These are phyloP conservation scores for Crassisporium funariophilum DNA, from an alignment of 768 basidiomycete genomes.

Conservation along the genomic window DNA sequence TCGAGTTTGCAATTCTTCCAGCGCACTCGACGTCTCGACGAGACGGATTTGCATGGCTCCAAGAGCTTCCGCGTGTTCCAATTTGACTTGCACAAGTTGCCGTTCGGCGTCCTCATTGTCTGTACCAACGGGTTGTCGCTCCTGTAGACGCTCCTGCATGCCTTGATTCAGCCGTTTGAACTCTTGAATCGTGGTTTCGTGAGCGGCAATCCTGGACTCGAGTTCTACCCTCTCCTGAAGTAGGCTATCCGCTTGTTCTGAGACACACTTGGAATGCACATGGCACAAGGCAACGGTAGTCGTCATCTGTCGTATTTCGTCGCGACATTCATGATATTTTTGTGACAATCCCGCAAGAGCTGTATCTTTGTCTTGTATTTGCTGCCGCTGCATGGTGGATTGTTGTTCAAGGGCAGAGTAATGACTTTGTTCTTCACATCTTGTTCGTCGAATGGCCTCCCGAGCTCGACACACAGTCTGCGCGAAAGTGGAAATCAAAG, in stretches of 20 bases:
- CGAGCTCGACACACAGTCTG: conserved; percentile 32
- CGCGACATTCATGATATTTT: conserved; percentile 12
- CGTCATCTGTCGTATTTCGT: conserved; percentile 13
- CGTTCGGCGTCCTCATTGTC: conserved; percentile 25
- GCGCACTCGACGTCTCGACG: conserved; percentile 31
- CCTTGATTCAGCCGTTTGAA: conserved; percentile 29
- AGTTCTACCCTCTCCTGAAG: conserved; percentile 9
- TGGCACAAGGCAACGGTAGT: conserved; percentile 10
- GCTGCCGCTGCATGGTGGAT: conserved; percentile 5
- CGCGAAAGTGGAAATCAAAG: conserved; percentile 40
- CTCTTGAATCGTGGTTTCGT: conserved; percentile 29
- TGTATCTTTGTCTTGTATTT: conserved; percentile 12
- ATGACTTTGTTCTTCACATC: conserved; percentile 2
- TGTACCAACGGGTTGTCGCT: conserved; percentile 21
- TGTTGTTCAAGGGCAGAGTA: conserved; percentile 6
- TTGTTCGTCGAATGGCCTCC: conserved; percentile 13
- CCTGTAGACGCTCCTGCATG: conserved; percentile 28
- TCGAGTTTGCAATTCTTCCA: conserved; percentile 36
- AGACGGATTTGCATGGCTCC: conserved; percentile 38
- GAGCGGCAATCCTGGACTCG: conserved; percentile 24
- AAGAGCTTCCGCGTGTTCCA: conserved; percentile 39
- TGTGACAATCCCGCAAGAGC: conserved; percentile 4
- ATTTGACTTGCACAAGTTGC: conserved; percentile 32
- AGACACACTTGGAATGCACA: conserved; percentile 2
- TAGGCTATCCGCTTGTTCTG: not conserved